A percentile compares a stretch with the other conserved stretches of the same genome.
These are phyloP conservation scores for Fusarium sacchari DNA, from an alignment of 2,329 filamentous ascomycete genomes.

Conservation along the genomic window DNA sequence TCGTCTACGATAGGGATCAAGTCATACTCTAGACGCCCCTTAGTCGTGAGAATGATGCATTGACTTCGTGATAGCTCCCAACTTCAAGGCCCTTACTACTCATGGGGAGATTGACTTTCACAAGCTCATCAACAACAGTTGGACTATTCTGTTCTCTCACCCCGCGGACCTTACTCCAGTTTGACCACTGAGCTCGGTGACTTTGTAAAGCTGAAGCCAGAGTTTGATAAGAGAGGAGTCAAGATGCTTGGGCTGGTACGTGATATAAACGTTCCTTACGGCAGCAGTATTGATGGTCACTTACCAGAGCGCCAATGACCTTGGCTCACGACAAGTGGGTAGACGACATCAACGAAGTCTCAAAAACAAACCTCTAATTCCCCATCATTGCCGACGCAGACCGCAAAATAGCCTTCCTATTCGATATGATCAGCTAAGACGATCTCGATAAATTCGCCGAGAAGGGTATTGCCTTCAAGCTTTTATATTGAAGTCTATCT, in stretches of 20 bases:
- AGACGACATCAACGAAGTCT: conserved; percentile 10
- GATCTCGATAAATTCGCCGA: conserved; percentile 81
- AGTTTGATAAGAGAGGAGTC: background rate
- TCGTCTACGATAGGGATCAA: background rate
- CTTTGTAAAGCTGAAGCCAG: background rate
- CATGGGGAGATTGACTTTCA: conserved; percentile 9
- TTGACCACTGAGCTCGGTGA: background rate
- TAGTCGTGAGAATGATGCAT: accelerated
- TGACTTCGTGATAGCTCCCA: background rate
- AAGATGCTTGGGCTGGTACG: conserved; percentile 4
- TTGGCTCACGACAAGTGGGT: conserved; percentile 16
- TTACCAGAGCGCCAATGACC: background rate
- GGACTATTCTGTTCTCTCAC: conserved; percentile 1
- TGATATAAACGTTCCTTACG: no score
- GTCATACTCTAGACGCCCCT: accelerated
- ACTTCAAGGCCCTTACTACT: background rate
- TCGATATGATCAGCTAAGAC: conserved; percentile 72
- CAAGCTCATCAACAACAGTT: background rate
- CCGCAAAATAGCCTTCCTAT: conserved; percentile 6
- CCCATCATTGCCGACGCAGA: conserved; percentile 21
- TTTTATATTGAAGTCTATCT: no score
- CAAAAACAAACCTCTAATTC: conserved; percentile 15
- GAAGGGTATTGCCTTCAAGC: conserved; percentile 70
- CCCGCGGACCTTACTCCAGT: conserved; percentile 2
- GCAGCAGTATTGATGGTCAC: background rate